Base-by-base conservation (phyloP, 1,139 yeast species). In the Suhomyces coccinellae region DNA sequence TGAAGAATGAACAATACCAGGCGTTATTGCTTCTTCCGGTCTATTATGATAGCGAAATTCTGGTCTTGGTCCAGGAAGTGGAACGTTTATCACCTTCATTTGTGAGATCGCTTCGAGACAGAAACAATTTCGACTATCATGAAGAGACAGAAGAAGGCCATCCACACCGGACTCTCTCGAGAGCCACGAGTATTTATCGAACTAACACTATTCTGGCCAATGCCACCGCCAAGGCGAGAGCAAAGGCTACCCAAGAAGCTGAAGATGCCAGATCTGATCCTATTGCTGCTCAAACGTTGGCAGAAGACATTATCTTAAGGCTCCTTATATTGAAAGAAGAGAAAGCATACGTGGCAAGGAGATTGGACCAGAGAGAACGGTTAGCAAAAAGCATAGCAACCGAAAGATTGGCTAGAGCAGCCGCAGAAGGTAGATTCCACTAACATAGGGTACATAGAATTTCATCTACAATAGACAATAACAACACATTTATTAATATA, bases 201-300 rank as follows among this genome's bases (percentile, higher is more conserved):
- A 75, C 75, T 41, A 79, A 82, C 50, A 86, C 95, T 0, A 83
- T 86, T 27, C 66, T 77, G 69, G 93, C 91, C 0, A 86, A 85
- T 58, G 85, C 91, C 4, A 84, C 91, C 24, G 75, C 81, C 4
- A 74, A 71, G 38, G 77, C 82, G 2, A 72, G 91, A 53, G 78
- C 75, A 16, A 67, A 71, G 48, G 84, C 83, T 11, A 72, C 69
- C 33, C 63, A 71, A 43, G 82, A 80, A 33, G 73, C 76, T 1
- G 67, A 72, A 22, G 79, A 74, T 36, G 82, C 83, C 0, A 76
- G 75, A 51, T 63, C 80, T 1, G 82, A 79, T 52, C 82, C 81
- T 3, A 68, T 80, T 8, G 73, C 82, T 11, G 81, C 84, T 7
- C 80, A 81, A 43, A 71, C 77, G 3, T 67, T 70, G 10, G 79